phyloP scores from a whole-genome alignment of 1,284 basidiomycete genomes.

The Austroboletus novae-zelandiae region DNA sequence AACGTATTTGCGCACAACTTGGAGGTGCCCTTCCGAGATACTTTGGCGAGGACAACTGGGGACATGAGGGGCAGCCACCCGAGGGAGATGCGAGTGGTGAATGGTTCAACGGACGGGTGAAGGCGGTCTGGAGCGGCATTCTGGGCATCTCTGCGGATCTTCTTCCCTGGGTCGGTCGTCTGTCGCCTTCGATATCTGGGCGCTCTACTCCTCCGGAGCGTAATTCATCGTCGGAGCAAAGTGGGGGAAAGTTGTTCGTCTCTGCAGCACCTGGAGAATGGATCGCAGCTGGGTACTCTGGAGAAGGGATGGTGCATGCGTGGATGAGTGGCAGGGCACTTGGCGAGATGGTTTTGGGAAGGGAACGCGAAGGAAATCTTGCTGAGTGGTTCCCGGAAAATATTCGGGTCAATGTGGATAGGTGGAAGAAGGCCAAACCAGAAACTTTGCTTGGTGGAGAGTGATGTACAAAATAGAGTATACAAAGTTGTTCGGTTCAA shows the following conservation, averaged over 20 bases:
- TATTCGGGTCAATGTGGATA: conserved; percentile 37
- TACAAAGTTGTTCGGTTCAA: too few relatives aligned
- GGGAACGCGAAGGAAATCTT: conserved; percentile 34
- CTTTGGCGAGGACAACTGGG: conserved; percentile 44
- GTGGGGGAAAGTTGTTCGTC: conserved; percentile 3
- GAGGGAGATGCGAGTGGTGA: conserved; percentile 10
- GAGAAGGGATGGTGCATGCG: conserved; percentile 36
- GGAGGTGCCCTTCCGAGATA: conserved; percentile 41
- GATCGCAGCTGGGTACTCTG: conserved; percentile 39
- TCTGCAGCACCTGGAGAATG: conserved; percentile 43
- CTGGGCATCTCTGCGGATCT: conserved; percentile 47
- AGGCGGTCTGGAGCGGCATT: conserved; percentile 51
- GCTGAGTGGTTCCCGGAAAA: conserved; percentile 46
- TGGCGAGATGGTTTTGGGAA: conserved; percentile 34
- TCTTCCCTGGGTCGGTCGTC: conserved; percentile 47
- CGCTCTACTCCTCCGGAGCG: conserved; percentile 25
- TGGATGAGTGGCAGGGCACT: conserved; percentile 36
- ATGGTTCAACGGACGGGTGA: conserved; percentile 42
- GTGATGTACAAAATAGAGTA: conserved; percentile 2
- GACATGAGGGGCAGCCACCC: conserved; percentile 29
- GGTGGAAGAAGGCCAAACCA: conserved; percentile 43
- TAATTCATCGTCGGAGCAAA: neutral
- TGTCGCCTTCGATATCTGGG: conserved; percentile 37
- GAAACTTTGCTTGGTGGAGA: conserved; percentile 28
- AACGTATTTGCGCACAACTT: conserved; percentile 37